phyloP scores from a whole-genome alignment of 768 basidiomycete genomes.

The Mrakia gelida region DNA sequence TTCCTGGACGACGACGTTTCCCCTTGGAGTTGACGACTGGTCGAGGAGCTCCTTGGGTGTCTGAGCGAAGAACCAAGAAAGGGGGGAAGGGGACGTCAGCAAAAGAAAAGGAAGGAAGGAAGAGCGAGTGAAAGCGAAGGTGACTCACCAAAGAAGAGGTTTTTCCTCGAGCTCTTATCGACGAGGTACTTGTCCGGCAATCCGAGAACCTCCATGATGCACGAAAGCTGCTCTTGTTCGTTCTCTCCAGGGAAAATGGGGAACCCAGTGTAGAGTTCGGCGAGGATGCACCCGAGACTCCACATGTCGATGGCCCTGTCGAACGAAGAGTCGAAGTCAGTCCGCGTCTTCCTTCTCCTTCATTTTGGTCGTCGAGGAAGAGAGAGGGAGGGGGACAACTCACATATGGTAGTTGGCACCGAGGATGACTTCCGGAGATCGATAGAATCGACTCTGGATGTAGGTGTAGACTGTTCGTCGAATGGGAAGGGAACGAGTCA shows the following conservation, averaged over 20 bases:
- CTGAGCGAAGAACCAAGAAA: conserved; percentile 49
- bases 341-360: neutral
- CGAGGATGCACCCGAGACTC: conserved; percentile 96
- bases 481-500: neutral
- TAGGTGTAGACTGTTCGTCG: conserved; percentile 82
- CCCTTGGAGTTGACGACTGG: conserved; percentile 96
- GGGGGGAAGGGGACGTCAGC: neutral
- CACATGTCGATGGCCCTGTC: conserved; percentile 74
- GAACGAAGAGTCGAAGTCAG: neutral
- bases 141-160: conserved; percentile 86
- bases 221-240: conserved; percentile 94
- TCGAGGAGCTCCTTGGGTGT: conserved; percentile 86
- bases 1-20: conserved; percentile 80
- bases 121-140: neutral
- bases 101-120: neutral
- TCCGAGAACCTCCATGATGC: conserved; percentile 99
- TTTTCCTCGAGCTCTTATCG: conserved; percentile 86
- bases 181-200: conserved; percentile 91
- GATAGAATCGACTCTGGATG: conserved; percentile 98
- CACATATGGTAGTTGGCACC: conserved; percentile 97
- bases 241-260: conserved; percentile 99
- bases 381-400: conserved; percentile 55
- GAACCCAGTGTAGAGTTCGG: conserved; percentile 93
- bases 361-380: neutral
- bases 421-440: conserved; percentile 98